These are phyloP conservation scores for Flaveria linearis DNA, from an alignment of 129 eudicot genomes.

Conservation along the genomic window DNA sequence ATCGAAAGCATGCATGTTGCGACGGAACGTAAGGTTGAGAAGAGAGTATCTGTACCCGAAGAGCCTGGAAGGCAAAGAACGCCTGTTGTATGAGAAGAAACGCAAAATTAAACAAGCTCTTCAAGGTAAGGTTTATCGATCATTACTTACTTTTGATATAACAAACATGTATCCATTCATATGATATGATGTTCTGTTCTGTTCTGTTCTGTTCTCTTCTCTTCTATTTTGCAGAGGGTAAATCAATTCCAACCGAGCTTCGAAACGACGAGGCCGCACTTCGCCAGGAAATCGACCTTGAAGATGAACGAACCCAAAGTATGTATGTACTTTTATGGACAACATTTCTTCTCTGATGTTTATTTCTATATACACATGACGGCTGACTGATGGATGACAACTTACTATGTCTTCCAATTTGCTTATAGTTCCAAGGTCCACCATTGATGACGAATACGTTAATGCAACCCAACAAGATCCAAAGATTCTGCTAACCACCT, in stretches of 20 bases:
- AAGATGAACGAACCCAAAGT: slow-evolving; percentile 83
- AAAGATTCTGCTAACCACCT: slow-evolving; percentile 82
- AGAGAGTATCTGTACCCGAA: slow-evolving; percentile 89
- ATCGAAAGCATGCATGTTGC: slow-evolving; percentile 40
- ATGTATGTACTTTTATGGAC: background rate
- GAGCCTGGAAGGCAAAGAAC: slow-evolving; percentile 94
- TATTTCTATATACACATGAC: no score
- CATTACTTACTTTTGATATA: background rate
- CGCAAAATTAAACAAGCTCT: slow-evolving; percentile 89
- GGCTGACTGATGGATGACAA: background rate
- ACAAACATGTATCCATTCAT: no score
- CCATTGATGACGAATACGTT: slow-evolving; percentile 92
- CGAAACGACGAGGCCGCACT: slow-evolving; percentile 93
- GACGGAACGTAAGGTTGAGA: slow-evolving; percentile 66
- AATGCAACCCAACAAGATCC: slow-evolving; percentile 83
- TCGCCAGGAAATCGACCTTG: slow-evolving; percentile 93
- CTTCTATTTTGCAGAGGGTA: slow-evolving; percentile 64
- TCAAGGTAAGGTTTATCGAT: slow-evolving; percentile 47
- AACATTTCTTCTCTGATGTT: background rate
- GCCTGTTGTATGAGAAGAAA: slow-evolving; percentile 87
- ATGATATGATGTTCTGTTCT: no score
- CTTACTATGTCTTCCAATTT: background rate
- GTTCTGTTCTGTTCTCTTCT: background rate
- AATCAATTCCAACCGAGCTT: slow-evolving; percentile 95
- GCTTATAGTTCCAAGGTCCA: slow-evolving; percentile 74